Base-by-base conservation (phyloP, 805 yeast species). In the Clavispora vitiphila region DNA sequence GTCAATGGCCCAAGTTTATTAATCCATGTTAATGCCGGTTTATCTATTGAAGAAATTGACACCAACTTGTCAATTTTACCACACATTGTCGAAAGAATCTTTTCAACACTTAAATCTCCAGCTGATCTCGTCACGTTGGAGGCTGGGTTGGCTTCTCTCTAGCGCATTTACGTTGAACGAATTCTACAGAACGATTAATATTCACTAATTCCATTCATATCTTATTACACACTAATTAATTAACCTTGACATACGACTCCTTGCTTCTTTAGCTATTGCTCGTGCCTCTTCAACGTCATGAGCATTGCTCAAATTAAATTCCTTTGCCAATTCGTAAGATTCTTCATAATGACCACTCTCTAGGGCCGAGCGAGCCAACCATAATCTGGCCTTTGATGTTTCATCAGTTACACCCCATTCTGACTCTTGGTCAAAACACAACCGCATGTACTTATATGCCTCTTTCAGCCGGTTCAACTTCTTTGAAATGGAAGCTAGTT, bases 261-360 rank as follows among this genome's bases (percentile, higher is more conserved):
- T 63, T 11, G 93, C 88, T 47, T 85, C 91, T 53, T 89, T 71
- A 0, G 91, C 86, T 24, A 90, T 83, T 0, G 83, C 73, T 34
- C 96, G 67, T 0, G 96, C 96, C 58, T 89, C 96, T 54, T 89
- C 96, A 15, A 89, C 78, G 55, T 86, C 95, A 42, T 81, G 87
- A 10, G 89, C 83, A n/a, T 84, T 77, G 22, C 91, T 95, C 40
- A 65, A 65, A 36, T 64, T 64, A 49, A 88, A 72, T 42, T 81
- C 86, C 41, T 78, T 76, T 1, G 96, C 93, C 56, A 83, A 78
- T 38, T 73, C 77, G 47, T 81, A 81, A 0, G 96, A 96, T 41
- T 68, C 72, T 37, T 78, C 78, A 67, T 76, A 89, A 46, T 79
- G 77, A 11, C 74, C 68, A 31, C 64, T 61, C 14, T 69, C 69